Conservation (phyloP, 352 stramenopile species). For the Phytopythium boreale region DNA sequence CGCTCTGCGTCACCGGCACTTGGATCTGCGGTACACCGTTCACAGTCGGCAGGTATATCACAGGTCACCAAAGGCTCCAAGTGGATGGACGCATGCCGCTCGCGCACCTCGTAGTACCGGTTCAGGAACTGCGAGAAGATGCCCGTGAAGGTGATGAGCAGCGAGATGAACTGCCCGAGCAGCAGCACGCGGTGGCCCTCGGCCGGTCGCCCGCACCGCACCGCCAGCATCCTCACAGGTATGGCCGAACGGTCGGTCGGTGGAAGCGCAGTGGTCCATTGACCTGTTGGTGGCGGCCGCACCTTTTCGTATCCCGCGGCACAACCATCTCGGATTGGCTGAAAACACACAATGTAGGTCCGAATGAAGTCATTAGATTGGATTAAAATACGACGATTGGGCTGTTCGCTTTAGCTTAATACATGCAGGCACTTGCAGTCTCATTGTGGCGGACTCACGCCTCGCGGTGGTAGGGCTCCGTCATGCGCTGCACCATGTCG, state of each 20-base stretch:
- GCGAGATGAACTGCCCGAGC: constrained; percentile 86
- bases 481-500: constrained; percentile 76
- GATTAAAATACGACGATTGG: constrained; percentile 9
- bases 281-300: background rate
- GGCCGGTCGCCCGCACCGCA: constrained; percentile 3
- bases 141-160: constrained; percentile 85
- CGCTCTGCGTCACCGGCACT: constrained; percentile 71
- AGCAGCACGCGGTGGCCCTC: constrained; percentile 53
- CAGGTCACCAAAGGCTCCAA: background rate
- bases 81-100: background rate
- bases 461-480: constrained; percentile 64
- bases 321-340: constrained; percentile 13
- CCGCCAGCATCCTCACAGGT: background rate
- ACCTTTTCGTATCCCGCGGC: constrained; percentile 1
- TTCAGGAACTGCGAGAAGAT: constrained; percentile 86
- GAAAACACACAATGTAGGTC: constrained; percentile 7
- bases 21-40: constrained; percentile 57
- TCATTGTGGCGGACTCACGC: background rate
- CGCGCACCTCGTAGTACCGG: constrained; percentile 65
- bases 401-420: background rate
- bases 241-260: too few species aligned
- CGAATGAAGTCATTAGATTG: constrained; percentile 12
- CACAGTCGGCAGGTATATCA: constrained; percentile 10
- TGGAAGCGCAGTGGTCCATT: background rate
- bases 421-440: constrained; percentile 12